Evolutionary conservation across 2,329 filamentous ascomycete genomes (phyloP).

Genomic region (Stylonectria norvegica): DNA sequence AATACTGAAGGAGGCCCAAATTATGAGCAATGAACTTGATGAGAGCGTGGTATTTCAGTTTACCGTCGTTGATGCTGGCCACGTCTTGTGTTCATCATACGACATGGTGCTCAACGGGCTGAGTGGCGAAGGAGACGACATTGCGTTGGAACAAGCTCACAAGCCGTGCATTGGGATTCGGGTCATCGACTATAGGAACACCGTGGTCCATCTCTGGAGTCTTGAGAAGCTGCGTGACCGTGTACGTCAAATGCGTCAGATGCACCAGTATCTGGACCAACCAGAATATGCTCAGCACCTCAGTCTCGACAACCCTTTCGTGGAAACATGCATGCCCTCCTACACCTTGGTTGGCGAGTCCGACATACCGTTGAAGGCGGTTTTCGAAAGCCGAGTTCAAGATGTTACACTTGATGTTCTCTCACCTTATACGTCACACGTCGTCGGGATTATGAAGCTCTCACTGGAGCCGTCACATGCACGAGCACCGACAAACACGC

Average conservation of each 20-base stretch:
- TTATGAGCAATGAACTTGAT: constrained; percentile 96
- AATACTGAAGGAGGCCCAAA: constrained; percentile 88
- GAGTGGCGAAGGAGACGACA: constrained; percentile 77
- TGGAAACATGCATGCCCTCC: constrained; percentile 84
- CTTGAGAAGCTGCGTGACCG: constrained; percentile 86
- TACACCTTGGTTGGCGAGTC: constrained; percentile 92
- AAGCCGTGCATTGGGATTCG: constrained; percentile 91
- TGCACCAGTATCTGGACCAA: constrained; percentile 93
- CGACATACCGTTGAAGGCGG: constrained; percentile 85
- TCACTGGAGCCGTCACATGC: constrained; percentile 92
- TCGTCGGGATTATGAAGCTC: constrained; percentile 84
- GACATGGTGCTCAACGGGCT: constrained; percentile 93
- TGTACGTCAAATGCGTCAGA: constrained; percentile 88
- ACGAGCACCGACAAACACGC: constrained; percentile 81
- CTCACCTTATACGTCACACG: constrained; percentile 87
- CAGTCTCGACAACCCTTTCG: constrained; percentile 87
- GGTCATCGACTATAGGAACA: constrained; percentile 85
- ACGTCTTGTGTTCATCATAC: constrained; percentile 88
- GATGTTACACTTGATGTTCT: constrained; percentile 89
- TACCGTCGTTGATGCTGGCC: constrained; percentile 82
- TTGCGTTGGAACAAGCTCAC: constrained; percentile 71
- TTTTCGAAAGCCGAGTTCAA: constrained; percentile 91
- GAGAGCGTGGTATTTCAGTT: constrained; percentile 95
- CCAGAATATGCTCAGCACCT: constrained; percentile 94
- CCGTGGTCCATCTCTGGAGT: constrained; percentile 89